Percentiles rank a stretch among this genome's conserved stretches.
These are phyloP conservation scores for Thelonectria blattea DNA, from an alignment of 2,329 filamentous ascomycete genomes.

Conservation along the genomic window DNA sequence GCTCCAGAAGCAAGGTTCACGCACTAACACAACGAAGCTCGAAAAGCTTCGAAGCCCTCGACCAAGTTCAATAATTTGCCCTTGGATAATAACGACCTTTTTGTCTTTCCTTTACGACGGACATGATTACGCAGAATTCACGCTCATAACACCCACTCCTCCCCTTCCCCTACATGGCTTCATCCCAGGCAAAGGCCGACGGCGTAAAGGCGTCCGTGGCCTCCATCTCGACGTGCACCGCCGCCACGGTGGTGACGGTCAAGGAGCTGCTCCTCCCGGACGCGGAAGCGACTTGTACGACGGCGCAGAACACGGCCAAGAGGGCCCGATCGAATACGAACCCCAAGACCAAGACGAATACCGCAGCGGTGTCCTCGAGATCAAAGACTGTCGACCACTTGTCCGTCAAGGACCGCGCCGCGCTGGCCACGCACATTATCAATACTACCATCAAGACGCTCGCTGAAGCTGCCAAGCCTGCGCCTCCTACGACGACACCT, in stretches of 20 bases:
- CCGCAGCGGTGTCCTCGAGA: neutral
- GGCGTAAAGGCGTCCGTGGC: conserved; percentile 61
- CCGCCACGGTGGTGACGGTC: conserved; percentile 53
- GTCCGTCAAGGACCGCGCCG: conserved; percentile 61
- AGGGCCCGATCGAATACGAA: conserved; percentile 38
- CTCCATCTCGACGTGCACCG: conserved; percentile 60
- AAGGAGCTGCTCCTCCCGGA: conserved; percentile 54
- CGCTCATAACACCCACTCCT: conserved; percentile 30
- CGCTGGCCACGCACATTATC: conserved; percentile 74
- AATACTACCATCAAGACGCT: conserved; percentile 74
- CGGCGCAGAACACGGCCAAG: conserved; percentile 37
- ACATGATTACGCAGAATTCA: conserved; percentile 41
- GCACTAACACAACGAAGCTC: conserved; percentile 10
- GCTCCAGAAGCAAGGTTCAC: conserved; percentile 11
- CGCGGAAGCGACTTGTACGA: conserved; percentile 35
- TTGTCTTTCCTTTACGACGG: conserved; percentile 34
- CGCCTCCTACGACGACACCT: conserved; percentile 40
- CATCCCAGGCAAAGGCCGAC: conserved; percentile 51
- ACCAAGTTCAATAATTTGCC: conserved; percentile 27
- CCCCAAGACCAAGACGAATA: conserved; percentile 34
- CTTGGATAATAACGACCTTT: conserved; percentile 33
- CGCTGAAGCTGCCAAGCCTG: conserved; percentile 66
- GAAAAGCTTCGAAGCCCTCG: neutral
- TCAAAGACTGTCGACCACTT: conserved; percentile 39
- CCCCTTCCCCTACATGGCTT: conserved; percentile 46